Percentiles rank a stretch among this genome's conserved stretches.
These are phyloP conservation scores for Fonsecaea monophora DNA, from an alignment of 2,329 filamentous ascomycete genomes.

Conservation along the genomic window DNA sequence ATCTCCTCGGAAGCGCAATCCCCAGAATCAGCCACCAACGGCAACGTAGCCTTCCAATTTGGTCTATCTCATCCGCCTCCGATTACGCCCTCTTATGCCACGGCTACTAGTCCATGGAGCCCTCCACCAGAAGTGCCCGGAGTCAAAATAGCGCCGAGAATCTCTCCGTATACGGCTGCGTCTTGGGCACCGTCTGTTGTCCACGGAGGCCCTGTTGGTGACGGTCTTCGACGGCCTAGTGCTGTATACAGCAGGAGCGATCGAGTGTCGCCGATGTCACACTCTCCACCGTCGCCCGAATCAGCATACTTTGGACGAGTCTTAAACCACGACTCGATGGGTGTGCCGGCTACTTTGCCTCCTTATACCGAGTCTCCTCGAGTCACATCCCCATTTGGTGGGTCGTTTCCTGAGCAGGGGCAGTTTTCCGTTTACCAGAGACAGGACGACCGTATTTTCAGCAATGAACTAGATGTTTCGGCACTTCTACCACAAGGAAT, in stretches of 20 bases:
- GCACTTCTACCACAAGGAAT: slow-evolving; percentile 5
- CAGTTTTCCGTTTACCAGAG: slow-evolving; percentile 14
- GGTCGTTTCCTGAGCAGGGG: slow-evolving; percentile 8
- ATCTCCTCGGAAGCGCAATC: slow-evolving; percentile 12
- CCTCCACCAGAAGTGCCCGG: slow-evolving; percentile 5
- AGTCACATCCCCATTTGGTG: slow-evolving; percentile 21
- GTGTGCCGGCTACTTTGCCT: not conserved
- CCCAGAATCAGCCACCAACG: slow-evolving; percentile 6
- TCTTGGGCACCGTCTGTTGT: slow-evolving; percentile 22
- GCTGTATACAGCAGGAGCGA: slow-evolving; percentile 13
- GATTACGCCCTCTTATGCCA: slow-evolving; percentile 3
- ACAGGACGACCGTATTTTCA: slow-evolving; percentile 9
- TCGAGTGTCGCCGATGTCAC: slow-evolving; percentile 23
- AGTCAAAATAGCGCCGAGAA: slow-evolving; percentile 20
- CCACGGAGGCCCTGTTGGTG: slow-evolving; percentile 7
- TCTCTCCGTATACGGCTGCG: slow-evolving; percentile 9
- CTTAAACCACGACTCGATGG: slow-evolving; percentile 23
- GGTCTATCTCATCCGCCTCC: slow-evolving; percentile 13
- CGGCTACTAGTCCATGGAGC: slow-evolving; percentile 20
- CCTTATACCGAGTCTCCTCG: slow-evolving; percentile 23
- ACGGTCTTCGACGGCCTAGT: slow-evolving; percentile 1
- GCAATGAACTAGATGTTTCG: slow-evolving; percentile 12
- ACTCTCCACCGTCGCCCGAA: slow-evolving; percentile 25
- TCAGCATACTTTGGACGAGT: slow-evolving; percentile 28
- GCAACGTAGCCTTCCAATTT: slow-evolving; percentile 15